Percentiles rank a stretch among this genome's conserved stretches.
Evolutionary conservation across 2,329 filamentous ascomycete species (phyloP).

Genomic region (Colletotrichum gloeosporioides): DNA sequence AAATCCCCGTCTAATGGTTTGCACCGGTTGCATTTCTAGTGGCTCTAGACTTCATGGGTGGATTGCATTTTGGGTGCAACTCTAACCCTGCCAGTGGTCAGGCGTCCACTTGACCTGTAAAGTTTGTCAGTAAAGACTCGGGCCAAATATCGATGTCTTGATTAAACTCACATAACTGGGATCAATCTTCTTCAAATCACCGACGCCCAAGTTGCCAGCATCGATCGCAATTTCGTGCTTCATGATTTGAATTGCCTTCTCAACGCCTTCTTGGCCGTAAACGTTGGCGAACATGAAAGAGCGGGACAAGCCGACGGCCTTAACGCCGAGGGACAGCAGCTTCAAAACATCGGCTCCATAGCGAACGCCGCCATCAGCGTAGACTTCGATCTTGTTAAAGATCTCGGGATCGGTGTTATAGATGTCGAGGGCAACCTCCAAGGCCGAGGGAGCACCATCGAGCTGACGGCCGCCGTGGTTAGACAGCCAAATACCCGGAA

Average conservation of each 20-base stretch:
- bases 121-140: neutral
- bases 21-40: neutral
- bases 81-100: neutral
- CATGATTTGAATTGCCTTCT: constrained; percentile 47
- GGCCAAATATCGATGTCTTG: neutral
- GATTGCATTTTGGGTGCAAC: neutral
- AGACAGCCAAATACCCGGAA: constrained; percentile 41
- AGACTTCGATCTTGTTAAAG: constrained; percentile 43
- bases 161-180: constrained; percentile 17
- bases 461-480: constrained; percentile 50
- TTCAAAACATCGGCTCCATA: constrained; percentile 48
- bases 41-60: too few relatives aligned
- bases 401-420: constrained; percentile 39
- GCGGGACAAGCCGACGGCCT: constrained; percentile 51
- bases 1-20: neutral
- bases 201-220: constrained; percentile 47
- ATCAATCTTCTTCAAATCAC: constrained; percentile 39
- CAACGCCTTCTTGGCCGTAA: constrained; percentile 54
- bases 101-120: neutral
- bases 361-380: constrained; percentile 47
- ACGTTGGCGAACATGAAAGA: constrained; percentile 59
- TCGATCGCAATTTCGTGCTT: constrained; percentile 54
- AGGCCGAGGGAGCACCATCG: constrained; percentile 41
- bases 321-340: constrained; percentile 47
- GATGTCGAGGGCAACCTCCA: constrained; percentile 46